These are phyloP conservation scores for Skeletonema grethae DNA, from an alignment of 108 stramenopile species.

Conservation along the genomic window DNA sequence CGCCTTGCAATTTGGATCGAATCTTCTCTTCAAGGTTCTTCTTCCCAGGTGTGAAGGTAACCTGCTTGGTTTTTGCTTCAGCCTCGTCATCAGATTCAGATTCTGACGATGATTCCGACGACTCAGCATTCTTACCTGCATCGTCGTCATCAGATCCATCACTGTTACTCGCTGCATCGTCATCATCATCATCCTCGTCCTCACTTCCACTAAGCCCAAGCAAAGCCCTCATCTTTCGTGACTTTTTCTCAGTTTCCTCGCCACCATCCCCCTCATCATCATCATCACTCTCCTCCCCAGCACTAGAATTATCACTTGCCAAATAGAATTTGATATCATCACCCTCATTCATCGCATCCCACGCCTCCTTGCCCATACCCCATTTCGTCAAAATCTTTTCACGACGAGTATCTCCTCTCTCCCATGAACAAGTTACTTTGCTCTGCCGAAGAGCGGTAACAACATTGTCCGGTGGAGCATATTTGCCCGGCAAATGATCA, in stretches of 20 bases:
- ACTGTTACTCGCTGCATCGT: constrained; percentile 10
- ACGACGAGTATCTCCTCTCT: constrained; percentile 89
- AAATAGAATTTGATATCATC: constrained; percentile 90
- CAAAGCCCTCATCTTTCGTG: constrained; percentile 48
- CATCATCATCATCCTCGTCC: constrained; percentile 33
- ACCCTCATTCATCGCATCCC: constrained; percentile 80
- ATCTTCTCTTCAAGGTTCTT: constrained; percentile 73
- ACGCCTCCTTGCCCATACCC: constrained; percentile 59
- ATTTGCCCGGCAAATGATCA: constrained; percentile 77
- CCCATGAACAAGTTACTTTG: constrained; percentile 95
- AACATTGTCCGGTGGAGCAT: constrained; percentile 88
- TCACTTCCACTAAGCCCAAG: constrained; percentile 58
- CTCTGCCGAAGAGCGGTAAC: constrained; percentile 90
- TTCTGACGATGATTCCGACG: constrained; percentile 17
- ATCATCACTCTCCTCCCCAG: constrained; percentile 51
- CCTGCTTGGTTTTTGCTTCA: constrained; percentile 48
- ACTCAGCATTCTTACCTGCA: constrained; percentile 17
- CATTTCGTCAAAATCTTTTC: constrained; percentile 80
- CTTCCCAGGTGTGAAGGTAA: constrained; percentile 70
- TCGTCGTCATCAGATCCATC: constrained; percentile 27
- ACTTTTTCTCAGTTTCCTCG: constrained; percentile 40
- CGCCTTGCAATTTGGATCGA: constrained; percentile 62
- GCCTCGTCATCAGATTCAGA: constrained; percentile 50
- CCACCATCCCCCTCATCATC: constrained; percentile 6
- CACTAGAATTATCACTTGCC: constrained; percentile 82